A percentile compares a stretch with the other conserved stretches of the same genome.
phyloP scores from a whole-genome alignment of 768 basidiomycete genomes.

The Mycena maculata region DNA sequence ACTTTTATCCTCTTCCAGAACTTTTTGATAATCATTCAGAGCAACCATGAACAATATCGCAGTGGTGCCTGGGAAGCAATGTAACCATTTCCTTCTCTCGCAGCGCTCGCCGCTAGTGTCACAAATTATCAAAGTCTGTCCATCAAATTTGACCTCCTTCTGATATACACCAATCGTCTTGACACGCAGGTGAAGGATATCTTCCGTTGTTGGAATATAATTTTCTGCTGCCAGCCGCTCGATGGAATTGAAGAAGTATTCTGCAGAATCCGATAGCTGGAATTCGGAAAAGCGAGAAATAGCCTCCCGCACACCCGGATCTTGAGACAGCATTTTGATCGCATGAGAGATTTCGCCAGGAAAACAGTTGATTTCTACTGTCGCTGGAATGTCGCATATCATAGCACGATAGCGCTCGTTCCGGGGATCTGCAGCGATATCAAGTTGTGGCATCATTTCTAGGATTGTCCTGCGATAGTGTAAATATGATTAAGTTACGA shows the following conservation, averaged over 20 bases:
- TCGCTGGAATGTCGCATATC: neutral
- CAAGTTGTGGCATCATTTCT: constrained; percentile 1
- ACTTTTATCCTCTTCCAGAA: neutral
- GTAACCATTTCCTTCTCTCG: constrained; percentile 10
- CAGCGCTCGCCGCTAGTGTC: constrained; percentile 3
- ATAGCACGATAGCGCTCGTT: neutral
- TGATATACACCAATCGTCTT: constrained; percentile 6
- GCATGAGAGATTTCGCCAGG: neutral
- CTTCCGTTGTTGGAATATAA: constrained; percentile 13
- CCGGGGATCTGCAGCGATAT: constrained; percentile 1
- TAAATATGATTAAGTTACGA: neutral
- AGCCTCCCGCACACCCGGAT: constrained; percentile 6
- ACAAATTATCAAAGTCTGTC: constrained; percentile 9
- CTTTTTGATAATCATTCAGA: constrained; percentile 12
- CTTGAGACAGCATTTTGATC: constrained; percentile 15
- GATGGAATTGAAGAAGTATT: constrained; percentile 11
- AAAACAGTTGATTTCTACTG: neutral
- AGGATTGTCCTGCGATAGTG: constrained; percentile 13
- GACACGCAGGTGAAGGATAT: constrained; percentile 12
- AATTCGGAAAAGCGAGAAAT: neutral
- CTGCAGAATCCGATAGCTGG: constrained; percentile 8
- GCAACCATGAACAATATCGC: constrained; percentile 5
- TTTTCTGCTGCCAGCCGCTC: constrained; percentile 6
- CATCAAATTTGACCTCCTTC: constrained; percentile 7
- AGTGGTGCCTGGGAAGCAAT: constrained; percentile 7